Base-by-base conservation (phyloP, 805 yeast genomes). In the Ogataea pilisensis region DNA sequence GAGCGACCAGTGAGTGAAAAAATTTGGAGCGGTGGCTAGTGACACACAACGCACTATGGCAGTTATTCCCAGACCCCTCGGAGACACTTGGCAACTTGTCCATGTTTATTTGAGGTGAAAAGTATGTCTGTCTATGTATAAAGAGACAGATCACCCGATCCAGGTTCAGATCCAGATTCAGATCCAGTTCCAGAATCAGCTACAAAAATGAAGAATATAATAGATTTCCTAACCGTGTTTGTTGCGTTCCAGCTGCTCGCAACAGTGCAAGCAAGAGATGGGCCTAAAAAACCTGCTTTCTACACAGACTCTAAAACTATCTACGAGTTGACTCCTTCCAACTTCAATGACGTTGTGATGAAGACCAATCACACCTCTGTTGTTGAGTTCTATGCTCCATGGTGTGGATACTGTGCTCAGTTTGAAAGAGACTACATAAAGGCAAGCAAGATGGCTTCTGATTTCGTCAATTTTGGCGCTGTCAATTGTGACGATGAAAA, bases 381-480 rank as follows among this genome's bases (percentile, higher is more conserved):
- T 16, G 89, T 88, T 18, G 89, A 89, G 66, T 90, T 90, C 63
- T 90, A 84, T 62, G 97, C 98, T 4, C 96, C 97, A 29, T 90
- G 98, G 98, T 91, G 99, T 68, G 96, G 97, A 5, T 88, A 91
- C 63, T 91, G 99, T 64, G 74, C 80, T 53, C 73, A 78, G 42
- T 66, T 91, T 37, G 76, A 79, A 43, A 81, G 84, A 3, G 78
- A 77, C 2, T 83, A 71, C 61, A 66, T 69, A 36, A 81, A 81
- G 55, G 77, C 82, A 12, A 95, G 85, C 6, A 76, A 75, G 38
- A 60, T 65, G 22, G 66, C 85, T 6, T 73, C 75, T 22, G 76
- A 75, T 6, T 63, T 76, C 37, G 75, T 75, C 7, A 77, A 80
- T 46, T 80, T 88, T 16, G 96, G 80, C 11, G 84, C 95, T 33